Evolutionary conservation across 495 filamentous ascomycete genomes (phyloP).

Genomic region (Talaromyces proteolyticus): DNA sequence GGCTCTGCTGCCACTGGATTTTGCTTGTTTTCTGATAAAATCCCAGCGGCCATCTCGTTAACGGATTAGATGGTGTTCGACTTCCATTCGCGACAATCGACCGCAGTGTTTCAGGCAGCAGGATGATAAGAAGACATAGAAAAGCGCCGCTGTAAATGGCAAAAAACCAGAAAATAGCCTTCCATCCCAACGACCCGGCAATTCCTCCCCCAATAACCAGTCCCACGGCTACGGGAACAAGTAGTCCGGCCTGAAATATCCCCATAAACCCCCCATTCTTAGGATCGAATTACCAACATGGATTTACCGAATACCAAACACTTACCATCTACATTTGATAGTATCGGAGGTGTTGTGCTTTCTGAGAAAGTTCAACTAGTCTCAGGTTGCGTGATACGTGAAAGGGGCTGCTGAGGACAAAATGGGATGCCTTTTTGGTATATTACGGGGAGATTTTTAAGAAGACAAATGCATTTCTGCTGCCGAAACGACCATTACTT

Average conservation of each 20-base stretch:
- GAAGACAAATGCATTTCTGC: no score
- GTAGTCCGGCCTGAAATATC: conserved; percentile 42
- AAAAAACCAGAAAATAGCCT: conserved; percentile 53
- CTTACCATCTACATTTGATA: no score
- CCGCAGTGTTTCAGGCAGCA: conserved; percentile 50
- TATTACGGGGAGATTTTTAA: no score
- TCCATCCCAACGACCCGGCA: conserved; percentile 47
- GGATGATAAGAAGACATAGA: conserved; percentile 29
- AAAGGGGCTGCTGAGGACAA: no score
- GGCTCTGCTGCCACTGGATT: conserved; percentile 11
- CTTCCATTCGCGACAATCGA: conserved; percentile 48
- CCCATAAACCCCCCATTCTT: conserved; percentile 54
- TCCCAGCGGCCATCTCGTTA: conserved; percentile 27
- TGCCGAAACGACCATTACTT: no score
- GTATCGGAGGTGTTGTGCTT: no score
- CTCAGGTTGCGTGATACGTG: no score
- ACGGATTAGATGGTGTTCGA: conserved; percentile 14
- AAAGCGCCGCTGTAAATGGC: conserved; percentile 40
- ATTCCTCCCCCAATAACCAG: conserved; percentile 51
- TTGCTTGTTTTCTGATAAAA: conserved; percentile 25
- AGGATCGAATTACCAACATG: no score
- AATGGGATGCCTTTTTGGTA: no score
- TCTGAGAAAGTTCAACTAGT: no score
- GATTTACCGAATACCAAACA: no score
- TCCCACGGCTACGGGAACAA: conserved; percentile 42